Base-by-base conservation (phyloP, 2,329 filamentous ascomycete genomes). In the Intubia oerlemansii region DNA sequence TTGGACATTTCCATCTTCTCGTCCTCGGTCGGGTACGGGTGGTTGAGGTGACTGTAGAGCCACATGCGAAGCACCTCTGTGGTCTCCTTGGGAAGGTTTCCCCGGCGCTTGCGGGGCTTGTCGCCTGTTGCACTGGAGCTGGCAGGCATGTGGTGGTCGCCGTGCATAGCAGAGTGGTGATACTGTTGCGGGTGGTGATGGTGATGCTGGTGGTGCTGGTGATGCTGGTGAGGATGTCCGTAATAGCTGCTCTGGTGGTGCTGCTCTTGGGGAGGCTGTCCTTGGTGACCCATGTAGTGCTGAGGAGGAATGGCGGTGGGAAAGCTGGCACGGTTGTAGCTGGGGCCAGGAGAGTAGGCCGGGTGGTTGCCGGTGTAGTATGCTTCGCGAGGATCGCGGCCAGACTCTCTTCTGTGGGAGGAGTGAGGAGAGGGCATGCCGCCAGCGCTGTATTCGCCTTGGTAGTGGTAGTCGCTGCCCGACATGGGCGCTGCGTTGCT, bases 11-110 rank as follows among this genome's bases (percentile, higher is more conserved):
- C 66, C 44, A 84, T 68, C 50, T 91, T 90, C 52, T 90, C 76
- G 36, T 90, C 79, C 47, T 90, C 79, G 5, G 71, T 82, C 2
- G 81, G 81, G 45, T 91, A 91, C 0, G 81, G 80, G 43, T 88
- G 80, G 34, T 70, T 59, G 7, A 82, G 50, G 47, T 88, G 76
- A n/a, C 61, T 59, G 29, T 71, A 51, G 38, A 90, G 84, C 82
- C 82, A 92, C 1, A 66, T 57, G 30, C 77, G 67, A 23, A 92
- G 57, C 38, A 78, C 72, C 44, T 84, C 77, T 0, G 81, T 92
- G 0, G 80, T 79, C 31, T 82, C 76, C 44, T 90, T 90, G n/a
- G 82, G 82, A 4, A 92, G 57, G 43, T 92, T 92, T 2, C 82
- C 82, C 22, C 82, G 63, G 29, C 81, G 61, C 46, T 68, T 72